Conservation (phyloP, 2,329 filamentous ascomycete species). For the Colletotrichum theobromicola region DNA sequence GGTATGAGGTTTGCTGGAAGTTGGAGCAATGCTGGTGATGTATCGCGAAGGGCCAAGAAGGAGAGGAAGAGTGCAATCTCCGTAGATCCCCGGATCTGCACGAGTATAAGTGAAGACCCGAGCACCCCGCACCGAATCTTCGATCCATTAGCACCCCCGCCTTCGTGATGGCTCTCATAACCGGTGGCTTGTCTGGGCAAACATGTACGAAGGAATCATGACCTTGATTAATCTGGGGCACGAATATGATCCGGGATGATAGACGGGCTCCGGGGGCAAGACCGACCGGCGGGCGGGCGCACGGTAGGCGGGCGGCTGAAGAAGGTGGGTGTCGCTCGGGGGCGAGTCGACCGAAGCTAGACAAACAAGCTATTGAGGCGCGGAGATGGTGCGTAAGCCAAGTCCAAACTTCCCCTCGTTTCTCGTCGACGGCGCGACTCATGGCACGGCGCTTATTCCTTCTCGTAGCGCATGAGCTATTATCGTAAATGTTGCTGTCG, state of each 20-base stretch:
- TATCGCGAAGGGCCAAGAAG: neutral
- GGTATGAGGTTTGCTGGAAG: neutral
- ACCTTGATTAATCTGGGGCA: neutral
- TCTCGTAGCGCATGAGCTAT: neutral
- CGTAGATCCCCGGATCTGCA: neutral
- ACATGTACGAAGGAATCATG: neutral
- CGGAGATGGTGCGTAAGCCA: conserved; percentile 8
- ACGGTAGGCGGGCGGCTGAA: neutral
- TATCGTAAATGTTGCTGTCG: neutral
- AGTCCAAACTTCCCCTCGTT: neutral
- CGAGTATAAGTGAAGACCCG: neutral
- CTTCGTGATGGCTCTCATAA: neutral
- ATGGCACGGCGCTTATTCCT: neutral
- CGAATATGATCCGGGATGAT: conserved; percentile 7
- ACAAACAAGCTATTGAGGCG: neutral
- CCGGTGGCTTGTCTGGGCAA: neutral
- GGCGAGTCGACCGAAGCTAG: neutral
- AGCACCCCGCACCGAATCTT: neutral
- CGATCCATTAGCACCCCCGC: neutral
- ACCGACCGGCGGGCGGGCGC: neutral
- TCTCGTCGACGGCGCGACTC: neutral
- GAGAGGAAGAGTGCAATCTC: neutral
- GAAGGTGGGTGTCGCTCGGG: neutral
- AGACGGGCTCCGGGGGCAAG: neutral
- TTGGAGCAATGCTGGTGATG: neutral